phyloP scores from a whole-genome alignment of 805 yeast genomes.

The Babjeviella inositovora region DNA sequence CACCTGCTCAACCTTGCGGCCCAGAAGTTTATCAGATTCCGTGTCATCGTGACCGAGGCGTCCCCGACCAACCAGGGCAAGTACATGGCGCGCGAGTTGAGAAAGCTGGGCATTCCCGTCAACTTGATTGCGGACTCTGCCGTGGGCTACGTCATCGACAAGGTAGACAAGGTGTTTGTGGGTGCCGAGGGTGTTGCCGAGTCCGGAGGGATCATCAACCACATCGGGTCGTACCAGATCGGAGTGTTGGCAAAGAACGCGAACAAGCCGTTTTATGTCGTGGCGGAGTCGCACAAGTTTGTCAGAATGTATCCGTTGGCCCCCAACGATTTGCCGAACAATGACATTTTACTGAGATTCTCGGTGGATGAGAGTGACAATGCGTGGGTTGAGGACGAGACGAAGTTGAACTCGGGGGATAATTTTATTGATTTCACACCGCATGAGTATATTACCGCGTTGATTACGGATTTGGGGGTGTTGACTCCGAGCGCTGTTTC shows the following conservation, averaged over 20 bases:
- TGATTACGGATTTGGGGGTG: constrained; percentile 92
- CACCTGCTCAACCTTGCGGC: constrained; percentile 67
- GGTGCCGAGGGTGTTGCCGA: constrained; percentile 99
- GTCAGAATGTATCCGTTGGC: constrained; percentile 92
- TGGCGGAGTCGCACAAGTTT: constrained; percentile 89
- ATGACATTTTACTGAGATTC: no score
- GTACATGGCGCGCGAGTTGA: constrained; percentile 51
- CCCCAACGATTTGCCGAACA: constrained; percentile 76
- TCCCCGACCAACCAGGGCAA: constrained; percentile 70
- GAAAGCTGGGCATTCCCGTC: constrained; percentile 69
- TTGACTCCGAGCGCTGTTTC: constrained; percentile 95
- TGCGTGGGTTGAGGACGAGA: not conserved
- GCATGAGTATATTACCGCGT: constrained; percentile 87
- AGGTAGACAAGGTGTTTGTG: constrained; percentile 83
- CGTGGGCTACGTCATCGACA: constrained; percentile 83
- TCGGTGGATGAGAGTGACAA: not conserved
- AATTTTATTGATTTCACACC: constrained; percentile 93
- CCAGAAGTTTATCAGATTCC: constrained; percentile 61
- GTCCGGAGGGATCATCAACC: constrained; percentile 94
- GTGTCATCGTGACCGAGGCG: constrained; percentile 87
- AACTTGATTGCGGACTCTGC: constrained; percentile 83
- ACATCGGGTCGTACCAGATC: constrained; percentile 87
- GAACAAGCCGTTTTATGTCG: constrained; percentile 87
- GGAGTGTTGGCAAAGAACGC: constrained; percentile 86
- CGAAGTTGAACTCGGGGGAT: no score